Evolutionary conservation across 176 grass and related monocot species (phyloP).

Genomic region (Rhynchospora breviuscula): DNA sequence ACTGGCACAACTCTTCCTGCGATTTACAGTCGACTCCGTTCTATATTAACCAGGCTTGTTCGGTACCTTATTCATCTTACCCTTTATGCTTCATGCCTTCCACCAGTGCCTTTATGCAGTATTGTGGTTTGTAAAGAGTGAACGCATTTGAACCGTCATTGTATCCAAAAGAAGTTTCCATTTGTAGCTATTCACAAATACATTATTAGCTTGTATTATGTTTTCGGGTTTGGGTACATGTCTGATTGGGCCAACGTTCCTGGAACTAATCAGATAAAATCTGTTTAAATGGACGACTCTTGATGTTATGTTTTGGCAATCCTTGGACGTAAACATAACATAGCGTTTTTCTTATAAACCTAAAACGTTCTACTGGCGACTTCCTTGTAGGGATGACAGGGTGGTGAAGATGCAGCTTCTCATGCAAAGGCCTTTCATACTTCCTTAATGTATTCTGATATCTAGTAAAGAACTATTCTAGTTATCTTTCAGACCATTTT

Average conservation of each 20-base stretch:
- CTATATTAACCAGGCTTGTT: not conserved
- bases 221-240: not conserved
- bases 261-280: not conserved
- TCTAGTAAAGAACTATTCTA: not conserved
- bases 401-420: constrained; percentile 19
- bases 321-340: constrained; percentile 14
- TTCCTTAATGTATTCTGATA: constrained; percentile 12
- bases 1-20: not conserved
- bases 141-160: not conserved
- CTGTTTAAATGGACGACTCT: not conserved
- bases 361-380: constrained; percentile 21
- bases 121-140: not conserved
- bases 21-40: not conserved
- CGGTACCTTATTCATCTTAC: not conserved
- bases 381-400: constrained; percentile 24
- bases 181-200: not conserved
- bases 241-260: not conserved
- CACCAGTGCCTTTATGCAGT: not conserved
- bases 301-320: constrained; percentile 10
- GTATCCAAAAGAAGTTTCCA: too few species aligned
- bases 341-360: constrained; percentile 22
- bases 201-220: not conserved
- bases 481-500: not conserved
- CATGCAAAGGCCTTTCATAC: constrained; percentile 4
- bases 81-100: not conserved